phyloP scores from a whole-genome alignment of 2,329 filamentous ascomycete species.

The Pseudohalonectria lignicola region DNA sequence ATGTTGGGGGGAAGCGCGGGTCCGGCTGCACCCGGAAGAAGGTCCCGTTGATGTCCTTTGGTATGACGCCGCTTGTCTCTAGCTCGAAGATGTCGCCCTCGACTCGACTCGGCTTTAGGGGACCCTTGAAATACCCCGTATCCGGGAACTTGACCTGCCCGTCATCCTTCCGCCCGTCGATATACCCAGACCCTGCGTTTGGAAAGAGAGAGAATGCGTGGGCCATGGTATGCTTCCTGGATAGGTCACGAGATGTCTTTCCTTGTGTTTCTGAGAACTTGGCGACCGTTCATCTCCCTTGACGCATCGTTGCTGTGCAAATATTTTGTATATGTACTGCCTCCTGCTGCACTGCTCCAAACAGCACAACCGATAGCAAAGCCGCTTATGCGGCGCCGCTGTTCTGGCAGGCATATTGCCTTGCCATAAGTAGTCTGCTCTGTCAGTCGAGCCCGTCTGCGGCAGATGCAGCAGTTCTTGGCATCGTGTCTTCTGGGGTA shows the following conservation, averaged over 20 bases:
- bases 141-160: conserved; percentile 10
- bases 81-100: conserved; percentile 12
- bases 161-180: conserved; percentile 8
- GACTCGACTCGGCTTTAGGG: conserved; percentile 9
- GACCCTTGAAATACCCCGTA: conserved; percentile 10
- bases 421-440: too few species aligned
- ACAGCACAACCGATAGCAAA: too few species aligned
- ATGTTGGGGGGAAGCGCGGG: conserved; percentile 40
- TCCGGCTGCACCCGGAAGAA: conserved; percentile 41
- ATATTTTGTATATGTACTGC: too few species aligned
- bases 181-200: conserved; percentile 10
- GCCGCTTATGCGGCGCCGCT: too few species aligned
- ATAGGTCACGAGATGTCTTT: too few species aligned
- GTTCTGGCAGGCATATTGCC: too few species aligned
- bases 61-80: conserved; percentile 20
- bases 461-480: neutral
- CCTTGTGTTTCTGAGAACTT: too few species aligned
- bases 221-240: conserved; percentile 8
- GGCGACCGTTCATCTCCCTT: too few species aligned
- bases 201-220: conserved; percentile 10
- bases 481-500: neutral
- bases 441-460: too few species aligned
- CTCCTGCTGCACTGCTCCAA: too few species aligned
- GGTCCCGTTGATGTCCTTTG: conserved; percentile 30
- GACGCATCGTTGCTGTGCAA: too few species aligned